Conservation (phyloP, 106 monocot genomes). For the Allium fistulosum region DNA sequence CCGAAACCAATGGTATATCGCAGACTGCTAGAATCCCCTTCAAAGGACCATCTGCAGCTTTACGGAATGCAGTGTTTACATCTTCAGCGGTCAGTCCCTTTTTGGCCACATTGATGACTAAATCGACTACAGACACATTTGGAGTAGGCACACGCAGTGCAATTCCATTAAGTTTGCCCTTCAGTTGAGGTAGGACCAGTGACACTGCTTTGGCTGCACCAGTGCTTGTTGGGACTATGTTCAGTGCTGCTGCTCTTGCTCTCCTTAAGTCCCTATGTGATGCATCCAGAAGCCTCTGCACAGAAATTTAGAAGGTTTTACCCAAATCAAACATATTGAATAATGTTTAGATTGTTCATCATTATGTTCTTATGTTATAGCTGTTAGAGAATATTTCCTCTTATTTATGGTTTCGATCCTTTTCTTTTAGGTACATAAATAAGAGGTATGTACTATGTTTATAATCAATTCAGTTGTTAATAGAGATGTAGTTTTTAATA, state of each 20-base stretch:
- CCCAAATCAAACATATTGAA: no score
- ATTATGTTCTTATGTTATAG: no score
- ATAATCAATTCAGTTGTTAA: no score
- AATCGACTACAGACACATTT: constrained; percentile 92
- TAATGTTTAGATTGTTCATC: no score
- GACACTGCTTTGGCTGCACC: constrained; percentile 97
- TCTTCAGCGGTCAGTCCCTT: constrained; percentile 86
- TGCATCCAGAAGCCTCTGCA: constrained; percentile 87
- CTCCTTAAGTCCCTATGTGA: constrained; percentile 92
- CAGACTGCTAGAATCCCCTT: constrained; percentile 81
- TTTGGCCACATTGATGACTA: constrained; percentile 91
- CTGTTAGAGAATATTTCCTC: no score
- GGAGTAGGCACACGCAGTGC: constrained; percentile 97
- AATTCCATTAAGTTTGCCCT: constrained; percentile 97
- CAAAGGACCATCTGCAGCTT: constrained; percentile 73
- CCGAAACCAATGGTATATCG: constrained; percentile 81
- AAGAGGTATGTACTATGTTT: no score
- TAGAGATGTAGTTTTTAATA: no score
- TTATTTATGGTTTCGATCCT: no score
- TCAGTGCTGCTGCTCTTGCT: constrained; percentile 88
- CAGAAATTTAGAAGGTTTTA: neutral
- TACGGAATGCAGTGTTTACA: constrained; percentile 86
- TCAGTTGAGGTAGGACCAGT: constrained; percentile 85
- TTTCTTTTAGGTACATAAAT: no score
- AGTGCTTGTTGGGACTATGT: constrained; percentile 97